Evolutionary conservation across 2,329 filamentous ascomycete genomes (phyloP), one percentile per base, ranked within the genome.

Genomic region (Fusarium sp.): DNA sequence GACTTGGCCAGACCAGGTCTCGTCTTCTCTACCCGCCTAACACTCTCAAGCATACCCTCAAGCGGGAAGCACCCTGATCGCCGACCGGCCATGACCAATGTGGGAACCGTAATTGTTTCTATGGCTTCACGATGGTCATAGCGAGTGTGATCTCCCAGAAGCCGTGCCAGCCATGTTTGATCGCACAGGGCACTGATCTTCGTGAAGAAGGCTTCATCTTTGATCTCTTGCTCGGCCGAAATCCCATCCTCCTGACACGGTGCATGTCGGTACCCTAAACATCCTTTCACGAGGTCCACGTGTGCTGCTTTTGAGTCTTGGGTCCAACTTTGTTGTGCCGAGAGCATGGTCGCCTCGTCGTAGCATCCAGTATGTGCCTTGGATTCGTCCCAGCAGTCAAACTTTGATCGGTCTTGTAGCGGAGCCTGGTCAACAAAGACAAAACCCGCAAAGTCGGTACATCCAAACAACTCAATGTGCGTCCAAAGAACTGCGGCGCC

Each of bases 391-490:
- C 74, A 76, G 16, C 6, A 50, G 36, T 71, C 74, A 47, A 76
- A 74, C 18, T 27, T 10, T 18, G 74, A 76, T 18, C 71, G 69
- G 40, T 76, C 74, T 55, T 76, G 74, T 15, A 76, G 57, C 13
- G 74, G 74, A 18, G 74, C 74, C 55, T 76, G 74, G 27, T 76
- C 74, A 34, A 76, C 74, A 31, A 76, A 76, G n/a, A 75, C 74
- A 47, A 76, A 55, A 1, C 74, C 74, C 7, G 66, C 43, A 63
- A 76, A 76, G n/a, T 75, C 73, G 12, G 47, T 48, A 15, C 72
- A 72, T 6, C 71, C 71, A 58, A 76, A 76, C 13, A 76, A 47
- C 34, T 76, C 74, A 16, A 73, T 30, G 7, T 76, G 75, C 7
- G 74, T 75, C 74, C 74, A 76, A n/a, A 76, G 56, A 34, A 76